phyloP scores from a whole-genome alignment of 345 rosid genomes.

The Lenwebbia sp. region DNA sequence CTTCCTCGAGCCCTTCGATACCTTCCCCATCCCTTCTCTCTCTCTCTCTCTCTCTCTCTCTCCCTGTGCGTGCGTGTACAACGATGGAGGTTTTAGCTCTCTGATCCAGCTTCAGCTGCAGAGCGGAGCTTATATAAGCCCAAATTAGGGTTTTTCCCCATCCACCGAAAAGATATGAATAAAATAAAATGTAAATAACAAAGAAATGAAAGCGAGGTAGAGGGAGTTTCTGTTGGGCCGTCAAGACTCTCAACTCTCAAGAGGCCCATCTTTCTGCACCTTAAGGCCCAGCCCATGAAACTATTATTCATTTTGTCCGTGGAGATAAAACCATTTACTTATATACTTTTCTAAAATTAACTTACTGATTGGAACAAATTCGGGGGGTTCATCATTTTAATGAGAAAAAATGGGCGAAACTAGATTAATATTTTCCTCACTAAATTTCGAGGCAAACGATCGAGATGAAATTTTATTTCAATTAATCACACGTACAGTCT shows the following conservation, averaged over 20 bases:
- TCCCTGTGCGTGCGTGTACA: background rate
- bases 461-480: background rate
- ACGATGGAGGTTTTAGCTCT: background rate
- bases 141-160: background rate
- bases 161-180: background rate
- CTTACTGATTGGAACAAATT: background rate
- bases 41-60: background rate
- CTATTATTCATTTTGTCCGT: background rate
- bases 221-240: background rate
- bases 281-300: background rate
- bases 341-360: background rate
- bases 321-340: background rate
- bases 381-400: background rate
- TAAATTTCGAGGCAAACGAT: background rate
- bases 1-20: constrained; percentile 64
- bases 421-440: background rate
- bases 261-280: background rate
- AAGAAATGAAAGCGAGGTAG: background rate
- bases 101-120: background rate
- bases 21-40: constrained; percentile 48
- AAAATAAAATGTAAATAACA: too few relatives aligned
- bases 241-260: background rate
- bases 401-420: background rate
- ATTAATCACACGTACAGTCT: background rate
- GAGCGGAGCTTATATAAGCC: background rate